Conservation (phyloP, 768 basidiomycete species). For the Infundibulicybe gibba region DNA sequence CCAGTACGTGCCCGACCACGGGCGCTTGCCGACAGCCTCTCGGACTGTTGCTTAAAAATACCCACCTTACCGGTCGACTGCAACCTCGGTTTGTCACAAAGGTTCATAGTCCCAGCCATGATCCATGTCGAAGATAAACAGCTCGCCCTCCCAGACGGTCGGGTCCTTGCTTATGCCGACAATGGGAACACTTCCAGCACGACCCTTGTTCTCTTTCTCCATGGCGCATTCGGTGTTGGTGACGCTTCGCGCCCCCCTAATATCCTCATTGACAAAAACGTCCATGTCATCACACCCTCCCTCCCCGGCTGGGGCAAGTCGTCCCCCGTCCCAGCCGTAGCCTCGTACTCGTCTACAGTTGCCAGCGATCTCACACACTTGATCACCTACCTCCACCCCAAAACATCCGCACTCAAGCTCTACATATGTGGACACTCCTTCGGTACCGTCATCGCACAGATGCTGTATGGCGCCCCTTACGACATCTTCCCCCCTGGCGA, state of each 20-base stretch:
- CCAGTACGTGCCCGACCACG: not conserved
- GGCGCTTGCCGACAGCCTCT: not conserved
- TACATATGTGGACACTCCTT: slow-evolving; percentile 53
- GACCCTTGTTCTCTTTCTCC: slow-evolving; percentile 48
- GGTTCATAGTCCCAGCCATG: slow-evolving; percentile 17
- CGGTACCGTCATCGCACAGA: slow-evolving; percentile 53
- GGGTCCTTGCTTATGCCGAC: slow-evolving; percentile 52
- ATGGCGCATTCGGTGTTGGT: slow-evolving; percentile 53
- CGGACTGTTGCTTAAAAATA: not conserved
- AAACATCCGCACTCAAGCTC: slow-evolving; percentile 33
- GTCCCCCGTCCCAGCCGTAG: slow-evolving; percentile 30
- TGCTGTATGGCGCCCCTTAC: slow-evolving; percentile 49
- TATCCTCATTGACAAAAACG: slow-evolving; percentile 30
- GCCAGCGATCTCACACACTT: slow-evolving; percentile 41
- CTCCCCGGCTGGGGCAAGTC: slow-evolving; percentile 60
- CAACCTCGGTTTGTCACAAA: not conserved
- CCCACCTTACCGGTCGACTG: not conserved
- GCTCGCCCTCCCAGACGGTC: slow-evolving; percentile 35
- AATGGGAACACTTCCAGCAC: slow-evolving; percentile 46
- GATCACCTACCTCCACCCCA: slow-evolving; percentile 47
- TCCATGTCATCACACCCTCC: slow-evolving; percentile 48
- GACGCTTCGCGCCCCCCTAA: slow-evolving; percentile 29
- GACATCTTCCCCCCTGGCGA: slow-evolving; percentile 47
- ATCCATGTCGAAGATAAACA: slow-evolving; percentile 32
- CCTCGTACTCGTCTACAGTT: slow-evolving; percentile 37